A percentile compares a stretch with the other conserved stretches of the same genome.
These are phyloP conservation scores for Dioscorea cayenensis DNA, from an alignment of 116 monocot genomes.

Conservation along the genomic window DNA sequence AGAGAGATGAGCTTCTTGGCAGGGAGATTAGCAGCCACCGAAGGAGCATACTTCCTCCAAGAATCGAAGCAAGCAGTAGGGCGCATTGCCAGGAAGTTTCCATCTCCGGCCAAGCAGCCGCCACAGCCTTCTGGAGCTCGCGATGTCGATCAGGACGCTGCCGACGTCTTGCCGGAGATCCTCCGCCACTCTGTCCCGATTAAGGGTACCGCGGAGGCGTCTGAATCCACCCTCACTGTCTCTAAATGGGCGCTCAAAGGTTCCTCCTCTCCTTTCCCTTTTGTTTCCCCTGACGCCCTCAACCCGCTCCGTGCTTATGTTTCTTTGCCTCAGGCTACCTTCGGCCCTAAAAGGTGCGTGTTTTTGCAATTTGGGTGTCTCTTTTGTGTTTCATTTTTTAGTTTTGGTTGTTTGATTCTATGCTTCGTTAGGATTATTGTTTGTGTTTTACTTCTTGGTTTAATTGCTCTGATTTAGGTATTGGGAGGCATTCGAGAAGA, in stretches of 20 bases:
- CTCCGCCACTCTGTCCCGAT: constrained; percentile 90
- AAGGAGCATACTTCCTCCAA: constrained; percentile 85
- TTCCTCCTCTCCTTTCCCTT: neutral
- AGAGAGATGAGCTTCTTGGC: constrained; percentile 66
- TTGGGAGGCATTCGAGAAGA: too few species aligned
- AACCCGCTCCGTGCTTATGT: constrained; percentile 78
- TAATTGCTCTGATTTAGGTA: too few species aligned
- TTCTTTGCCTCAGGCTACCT: constrained; percentile 79
- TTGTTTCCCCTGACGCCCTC: constrained; percentile 8
- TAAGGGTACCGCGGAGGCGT: constrained; percentile 5
- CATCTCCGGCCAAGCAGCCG: neutral
- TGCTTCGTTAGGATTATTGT: too few species aligned
- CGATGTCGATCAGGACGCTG: neutral
- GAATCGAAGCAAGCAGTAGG: constrained; percentile 84
- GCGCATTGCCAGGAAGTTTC: constrained; percentile 49
- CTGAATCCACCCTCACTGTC: constrained; percentile 28
- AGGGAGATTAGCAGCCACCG: constrained; percentile 68
- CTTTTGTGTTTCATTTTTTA: neutral
- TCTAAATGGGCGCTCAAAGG: constrained; percentile 53
- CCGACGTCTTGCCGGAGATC: constrained; percentile 93
- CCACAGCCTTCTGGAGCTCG: neutral
- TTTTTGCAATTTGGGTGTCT: neutral
- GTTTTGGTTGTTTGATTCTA: neutral
- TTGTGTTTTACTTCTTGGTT: too few species aligned
- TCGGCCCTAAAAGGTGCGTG: constrained; percentile 76